Evolutionary conservation across 805 yeast species (phyloP).

Genomic region (Ascoidea rubescens): DNA sequence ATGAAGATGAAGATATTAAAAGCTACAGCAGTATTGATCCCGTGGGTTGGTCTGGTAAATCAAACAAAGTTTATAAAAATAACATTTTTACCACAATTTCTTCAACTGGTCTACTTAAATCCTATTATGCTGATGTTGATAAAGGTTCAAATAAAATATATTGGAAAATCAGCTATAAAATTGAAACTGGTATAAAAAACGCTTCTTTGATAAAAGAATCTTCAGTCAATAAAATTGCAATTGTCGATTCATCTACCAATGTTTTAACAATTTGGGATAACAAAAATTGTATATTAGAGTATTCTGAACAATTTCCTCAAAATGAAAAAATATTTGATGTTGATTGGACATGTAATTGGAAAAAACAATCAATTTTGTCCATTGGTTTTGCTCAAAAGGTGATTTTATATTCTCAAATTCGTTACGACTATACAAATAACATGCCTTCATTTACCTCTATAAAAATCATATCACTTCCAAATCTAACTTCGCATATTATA

Average conservation of each 20-base stretch:
- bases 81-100: slow-evolving; percentile 48
- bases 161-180: slow-evolving; percentile 39
- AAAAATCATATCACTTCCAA: slow-evolving; percentile 54
- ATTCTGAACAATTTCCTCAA: slow-evolving; percentile 27
- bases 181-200: slow-evolving; percentile 41
- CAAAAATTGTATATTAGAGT: slow-evolving; percentile 52
- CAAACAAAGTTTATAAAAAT: slow-evolving; percentile 20
- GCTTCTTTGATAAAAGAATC: slow-evolving; percentile 57
- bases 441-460: slow-evolving; percentile 69
- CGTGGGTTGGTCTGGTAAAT: slow-evolving; percentile 35
- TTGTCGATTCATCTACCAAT: slow-evolving; percentile 40
- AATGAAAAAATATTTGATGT: slow-evolving; percentile 42
- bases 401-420: slow-evolving; percentile 60
- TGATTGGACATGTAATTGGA: slow-evolving; percentile 74
- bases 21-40: slow-evolving; percentile 54
- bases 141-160: slow-evolving; percentile 16
- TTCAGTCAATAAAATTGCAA: slow-evolving; percentile 60
- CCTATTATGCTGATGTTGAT: slow-evolving; percentile 28
- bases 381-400: slow-evolving; percentile 61
- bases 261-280: slow-evolving; percentile 71
- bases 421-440: slow-evolving; percentile 79
- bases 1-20: slow-evolving; percentile 22
- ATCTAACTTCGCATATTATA: slow-evolving; percentile 63
- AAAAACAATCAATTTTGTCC: slow-evolving; percentile 59
- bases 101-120: slow-evolving; percentile 30